These are phyloP conservation scores for Thinopyrum elongatum DNA, from an alignment of 176 grass and related monocot genomes.

Conservation along the genomic window DNA sequence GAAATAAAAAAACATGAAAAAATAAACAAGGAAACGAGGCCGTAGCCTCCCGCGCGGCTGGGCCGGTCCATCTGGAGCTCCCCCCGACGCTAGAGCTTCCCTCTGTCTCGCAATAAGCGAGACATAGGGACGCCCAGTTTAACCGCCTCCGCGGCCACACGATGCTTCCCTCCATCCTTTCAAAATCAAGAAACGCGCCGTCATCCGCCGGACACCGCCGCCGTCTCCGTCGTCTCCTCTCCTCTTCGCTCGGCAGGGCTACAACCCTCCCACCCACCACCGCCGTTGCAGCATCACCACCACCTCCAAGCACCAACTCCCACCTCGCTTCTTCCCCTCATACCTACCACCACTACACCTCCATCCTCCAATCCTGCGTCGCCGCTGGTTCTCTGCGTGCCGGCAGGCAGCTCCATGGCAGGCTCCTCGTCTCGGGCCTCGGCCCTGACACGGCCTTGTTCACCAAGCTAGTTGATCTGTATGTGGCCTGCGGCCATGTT, in stretches of 20 bases:
- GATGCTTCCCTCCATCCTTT: constrained; percentile 19
- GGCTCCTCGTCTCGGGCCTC: constrained; percentile 49
- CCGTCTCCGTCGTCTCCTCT: neutral
- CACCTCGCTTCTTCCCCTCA: neutral
- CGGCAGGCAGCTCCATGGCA: constrained; percentile 59
- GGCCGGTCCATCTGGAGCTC: too few relatives aligned
- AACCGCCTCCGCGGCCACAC: neutral
- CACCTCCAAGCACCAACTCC: neutral
- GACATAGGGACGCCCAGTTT: neutral
- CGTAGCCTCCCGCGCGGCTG: too few relatives aligned
- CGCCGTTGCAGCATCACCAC: neutral
- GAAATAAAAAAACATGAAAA: too few relatives aligned
- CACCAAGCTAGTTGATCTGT: constrained; percentile 59
- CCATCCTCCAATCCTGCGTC: constrained; percentile 49
- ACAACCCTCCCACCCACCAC: neutral
- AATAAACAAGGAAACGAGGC: too few relatives aligned
- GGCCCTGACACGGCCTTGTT: constrained; percentile 27
- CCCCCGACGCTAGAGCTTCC: too few relatives aligned
- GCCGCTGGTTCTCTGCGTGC: constrained; percentile 25
- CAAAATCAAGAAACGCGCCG: constrained; percentile 18
- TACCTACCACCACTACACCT: constrained; percentile 34
- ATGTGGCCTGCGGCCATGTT: constrained; percentile 37
- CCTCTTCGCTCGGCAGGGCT: neutral
- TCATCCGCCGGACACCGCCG: neutral
- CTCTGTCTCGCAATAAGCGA: too few relatives aligned